These are phyloP conservation scores for Penicillium sp. DNA, from an alignment of 2,329 filamentous ascomycete species.

Conservation along the genomic window DNA sequence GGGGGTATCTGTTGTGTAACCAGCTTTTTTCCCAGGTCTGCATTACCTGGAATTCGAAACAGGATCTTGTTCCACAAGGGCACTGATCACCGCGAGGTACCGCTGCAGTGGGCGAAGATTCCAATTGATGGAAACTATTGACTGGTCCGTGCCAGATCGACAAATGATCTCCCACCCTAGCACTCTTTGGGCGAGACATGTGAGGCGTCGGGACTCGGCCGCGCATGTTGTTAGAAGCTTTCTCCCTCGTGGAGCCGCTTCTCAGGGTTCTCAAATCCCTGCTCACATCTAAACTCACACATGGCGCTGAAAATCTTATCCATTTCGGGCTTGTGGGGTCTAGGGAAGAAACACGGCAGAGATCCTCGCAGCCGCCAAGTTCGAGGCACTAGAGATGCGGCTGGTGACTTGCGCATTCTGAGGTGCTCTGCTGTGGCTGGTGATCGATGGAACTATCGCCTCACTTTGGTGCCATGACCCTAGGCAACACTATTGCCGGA, in stretches of 20 bases:
- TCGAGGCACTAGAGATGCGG: slow-evolving; percentile 7
- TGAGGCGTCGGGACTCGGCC: slow-evolving; percentile 2
- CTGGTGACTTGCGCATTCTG: slow-evolving; percentile 10
- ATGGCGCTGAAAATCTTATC: slow-evolving; percentile 11
- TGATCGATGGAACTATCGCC: slow-evolving; percentile 8
- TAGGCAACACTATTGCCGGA: slow-evolving; percentile 17
- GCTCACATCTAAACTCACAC: slow-evolving; percentile 6
- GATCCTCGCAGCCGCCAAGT: slow-evolving; percentile 1
- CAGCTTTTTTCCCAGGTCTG: background rate
- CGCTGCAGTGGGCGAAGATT: slow-evolving; percentile 4
- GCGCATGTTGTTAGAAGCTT: slow-evolving; percentile 12
- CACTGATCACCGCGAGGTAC: background rate
- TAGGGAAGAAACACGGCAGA: background rate
- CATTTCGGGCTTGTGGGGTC: background rate
- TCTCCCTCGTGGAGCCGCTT: slow-evolving; percentile 17
- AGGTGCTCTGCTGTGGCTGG: slow-evolving; percentile 12
- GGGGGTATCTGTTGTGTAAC: background rate
- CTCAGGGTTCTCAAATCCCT: slow-evolving; percentile 7
- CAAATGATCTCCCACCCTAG: slow-evolving; percentile 18
- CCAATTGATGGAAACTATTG: slow-evolving; percentile 18
- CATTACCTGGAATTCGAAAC: background rate
- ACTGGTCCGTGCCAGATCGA: slow-evolving; percentile 22
- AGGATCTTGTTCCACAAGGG: background rate
- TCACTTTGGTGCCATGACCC: background rate
- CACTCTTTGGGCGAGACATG: slow-evolving; percentile 3